Percentiles rank a stretch among this genome's conserved stretches.
phyloP scores from a whole-genome alignment of 2,329 filamentous ascomycete species.

The Monascus ruber region DNA sequence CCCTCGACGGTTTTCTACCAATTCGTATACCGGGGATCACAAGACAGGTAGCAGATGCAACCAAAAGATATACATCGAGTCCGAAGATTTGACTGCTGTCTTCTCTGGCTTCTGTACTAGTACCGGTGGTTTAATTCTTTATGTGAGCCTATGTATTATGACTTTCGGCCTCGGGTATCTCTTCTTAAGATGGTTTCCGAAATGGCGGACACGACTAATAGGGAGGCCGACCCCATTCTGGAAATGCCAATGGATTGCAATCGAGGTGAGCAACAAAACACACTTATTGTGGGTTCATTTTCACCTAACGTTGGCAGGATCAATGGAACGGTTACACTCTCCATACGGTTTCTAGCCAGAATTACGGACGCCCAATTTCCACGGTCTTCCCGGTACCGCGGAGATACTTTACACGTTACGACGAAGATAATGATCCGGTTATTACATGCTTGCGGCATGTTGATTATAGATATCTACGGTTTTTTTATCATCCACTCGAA shows the following conservation, averaged over 20 bases:
- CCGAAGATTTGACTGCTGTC: slow-evolving; percentile 87
- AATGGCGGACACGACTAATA: slow-evolving; percentile 67
- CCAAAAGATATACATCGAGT: slow-evolving; percentile 87
- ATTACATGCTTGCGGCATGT: slow-evolving; percentile 64
- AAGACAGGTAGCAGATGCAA: slow-evolving; percentile 54
- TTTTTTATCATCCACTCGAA: slow-evolving; percentile 78
- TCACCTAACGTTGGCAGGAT: slow-evolving; percentile 45
- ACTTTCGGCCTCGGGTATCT: slow-evolving; percentile 74
- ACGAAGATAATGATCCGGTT: slow-evolving; percentile 64
- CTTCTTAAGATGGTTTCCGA: slow-evolving; percentile 77
- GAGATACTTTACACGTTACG: slow-evolving; percentile 47
- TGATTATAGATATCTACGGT: slow-evolving; percentile 88
- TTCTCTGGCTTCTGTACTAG: slow-evolving; percentile 85
- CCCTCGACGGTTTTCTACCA: slow-evolving; percentile 57
- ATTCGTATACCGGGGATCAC: slow-evolving; percentile 54
- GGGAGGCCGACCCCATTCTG: slow-evolving; percentile 58
- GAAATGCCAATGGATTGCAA: slow-evolving; percentile 79
- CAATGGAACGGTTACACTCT: slow-evolving; percentile 89
- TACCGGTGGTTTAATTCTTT: slow-evolving; percentile 53
- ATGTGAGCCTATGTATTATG: slow-evolving; percentile 57
- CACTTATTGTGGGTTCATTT: neutral
- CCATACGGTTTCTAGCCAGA: slow-evolving; percentile 52
- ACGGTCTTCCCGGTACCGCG: slow-evolving; percentile 44
- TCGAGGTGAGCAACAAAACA: slow-evolving; percentile 50
- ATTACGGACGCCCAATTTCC: slow-evolving; percentile 52